These are phyloP conservation scores for Plectosphaerella plurivora DNA, from an alignment of 2,329 filamentous ascomycete species.

Conservation along the genomic window DNA sequence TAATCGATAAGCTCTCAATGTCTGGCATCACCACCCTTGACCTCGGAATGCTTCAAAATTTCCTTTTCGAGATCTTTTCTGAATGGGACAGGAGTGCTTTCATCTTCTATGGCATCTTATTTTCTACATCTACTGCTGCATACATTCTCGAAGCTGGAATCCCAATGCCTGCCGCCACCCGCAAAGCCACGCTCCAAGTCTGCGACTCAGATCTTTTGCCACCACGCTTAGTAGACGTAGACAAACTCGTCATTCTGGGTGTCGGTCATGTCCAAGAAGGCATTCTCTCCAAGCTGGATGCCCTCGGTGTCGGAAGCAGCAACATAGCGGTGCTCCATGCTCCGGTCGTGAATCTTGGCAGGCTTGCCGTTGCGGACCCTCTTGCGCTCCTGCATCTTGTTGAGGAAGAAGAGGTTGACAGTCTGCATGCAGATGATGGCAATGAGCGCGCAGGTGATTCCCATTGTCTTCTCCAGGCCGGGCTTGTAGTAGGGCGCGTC, in stretches of 20 bases:
- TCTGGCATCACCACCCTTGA: too few species aligned
- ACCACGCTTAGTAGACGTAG: constrained; percentile 46
- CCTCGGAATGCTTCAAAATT: too few species aligned
- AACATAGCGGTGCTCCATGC: constrained; percentile 52
- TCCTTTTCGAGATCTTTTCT: too few species aligned
- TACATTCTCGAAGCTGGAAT: too few species aligned
- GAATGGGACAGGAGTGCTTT: too few species aligned
- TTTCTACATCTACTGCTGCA: too few species aligned
- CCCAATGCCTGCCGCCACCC: too few species aligned
- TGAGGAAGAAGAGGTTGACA: constrained; percentile 49
- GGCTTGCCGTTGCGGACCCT: constrained; percentile 57
- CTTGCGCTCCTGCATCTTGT: constrained; percentile 49
- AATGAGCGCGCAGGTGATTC: constrained; percentile 45
- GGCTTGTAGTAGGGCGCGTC: constrained; percentile 56
- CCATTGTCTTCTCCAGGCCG: constrained; percentile 51
- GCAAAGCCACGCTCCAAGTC: too few species aligned
- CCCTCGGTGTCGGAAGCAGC: constrained; percentile 23
- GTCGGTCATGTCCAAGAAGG: constrained; percentile 59
- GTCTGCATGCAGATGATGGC: constrained; percentile 44
- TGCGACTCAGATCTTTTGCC: too few species aligned
- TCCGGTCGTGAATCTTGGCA: constrained; percentile 50
- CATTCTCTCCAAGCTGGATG: constrained; percentile 38
- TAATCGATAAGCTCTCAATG: too few species aligned
- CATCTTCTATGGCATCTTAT: too few species aligned
- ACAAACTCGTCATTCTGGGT: constrained; percentile 65